Evolutionary conservation across 2,329 filamentous ascomycete genomes (phyloP).

Genomic region (Hypoxylon sp.): DNA sequence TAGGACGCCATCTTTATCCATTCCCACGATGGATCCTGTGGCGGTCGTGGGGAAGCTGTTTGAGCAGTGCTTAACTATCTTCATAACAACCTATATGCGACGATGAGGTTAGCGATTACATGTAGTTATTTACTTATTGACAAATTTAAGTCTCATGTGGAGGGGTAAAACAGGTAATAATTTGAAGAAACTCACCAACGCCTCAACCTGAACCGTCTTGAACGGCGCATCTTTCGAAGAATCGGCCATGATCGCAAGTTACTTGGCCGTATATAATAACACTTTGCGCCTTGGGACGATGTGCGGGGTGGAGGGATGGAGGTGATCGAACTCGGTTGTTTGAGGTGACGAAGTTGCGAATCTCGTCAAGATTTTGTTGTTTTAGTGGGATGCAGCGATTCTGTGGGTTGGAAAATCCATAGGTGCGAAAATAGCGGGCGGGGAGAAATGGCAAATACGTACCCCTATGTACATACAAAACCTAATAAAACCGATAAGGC

Average conservation of each 20-base stretch:
- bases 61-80: conserved; percentile 96
- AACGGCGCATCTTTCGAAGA: conserved; percentile 77
- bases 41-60: conserved; percentile 89
- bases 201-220: conserved; percentile 93
- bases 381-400: conserved; percentile 51
- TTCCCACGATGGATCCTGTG: conserved; percentile 91
- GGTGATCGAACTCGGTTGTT: conserved; percentile 14
- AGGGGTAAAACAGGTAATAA: conserved; percentile 52
- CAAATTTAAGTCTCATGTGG: conserved; percentile 53
- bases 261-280: neutral
- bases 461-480: no score
- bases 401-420: conserved; percentile 47
- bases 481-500: no score
- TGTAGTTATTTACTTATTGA: conserved; percentile 17
- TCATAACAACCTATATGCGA: conserved; percentile 84
- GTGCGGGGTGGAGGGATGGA: conserved; percentile 8
- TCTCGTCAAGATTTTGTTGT: conserved; percentile 50
- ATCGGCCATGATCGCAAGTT: conserved; percentile 69
- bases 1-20: conserved; percentile 86
- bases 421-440: neutral
- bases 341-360: conserved; percentile 33
- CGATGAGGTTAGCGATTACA: neutral
- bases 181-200: conserved; percentile 77
- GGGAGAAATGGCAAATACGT: no score
- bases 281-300: conserved; percentile 9